Percentiles rank a stretch among this genome's conserved stretches.
Conservation (phyloP, 2,329 filamentous ascomycete genomes). For the Exophiala spinifera region DNA sequence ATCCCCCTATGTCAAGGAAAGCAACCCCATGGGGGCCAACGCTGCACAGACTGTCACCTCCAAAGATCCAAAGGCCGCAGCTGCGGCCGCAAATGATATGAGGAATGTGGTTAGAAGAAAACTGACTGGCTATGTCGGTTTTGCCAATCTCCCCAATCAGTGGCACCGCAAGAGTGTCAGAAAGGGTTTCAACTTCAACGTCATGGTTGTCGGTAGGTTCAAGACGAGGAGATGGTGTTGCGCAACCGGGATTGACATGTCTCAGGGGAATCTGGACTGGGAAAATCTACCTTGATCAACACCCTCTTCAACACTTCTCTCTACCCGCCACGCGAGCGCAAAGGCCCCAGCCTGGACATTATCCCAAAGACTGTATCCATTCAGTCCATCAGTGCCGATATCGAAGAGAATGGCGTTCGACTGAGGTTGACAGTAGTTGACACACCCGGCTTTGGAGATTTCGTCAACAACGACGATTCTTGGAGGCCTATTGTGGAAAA, state of each 20-base stretch:
- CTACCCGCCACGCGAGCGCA: constrained; percentile 97
- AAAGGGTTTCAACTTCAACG: constrained; percentile 99
- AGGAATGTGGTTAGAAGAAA: constrained; percentile 98
- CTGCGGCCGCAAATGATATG: constrained; percentile 63
- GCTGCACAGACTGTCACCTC: constrained; percentile 60
- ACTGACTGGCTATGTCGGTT: constrained; percentile 96
- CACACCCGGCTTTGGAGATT: constrained; percentile 96
- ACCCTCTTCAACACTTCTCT: constrained; percentile 99
- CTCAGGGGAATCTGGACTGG: constrained; percentile 93
- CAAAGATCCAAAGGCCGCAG: constrained; percentile 60
- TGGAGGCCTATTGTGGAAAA: constrained; percentile 99
- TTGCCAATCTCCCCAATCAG: constrained; percentile 98
- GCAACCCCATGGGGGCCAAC: constrained; percentile 55
- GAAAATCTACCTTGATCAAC: constrained; percentile 98
- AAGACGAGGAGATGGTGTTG: background rate
- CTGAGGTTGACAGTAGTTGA: constrained; percentile 95
- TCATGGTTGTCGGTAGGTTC: constrained; percentile 97
- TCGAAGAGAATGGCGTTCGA: constrained; percentile 97
- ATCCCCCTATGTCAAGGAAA: constrained; percentile 57
- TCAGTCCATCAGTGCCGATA: constrained; percentile 91
- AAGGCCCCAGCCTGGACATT: constrained; percentile 93
- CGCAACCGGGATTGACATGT: constrained; percentile 1
- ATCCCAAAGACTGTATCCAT: constrained; percentile 97
- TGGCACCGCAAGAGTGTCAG: constrained; percentile 99
- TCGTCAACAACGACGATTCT: constrained; percentile 99